Percentiles rank a stretch among this genome's conserved stretches.
Conservation (phyloP, 31 red algal species). For the Odonthalia washingtoniensis region DNA sequence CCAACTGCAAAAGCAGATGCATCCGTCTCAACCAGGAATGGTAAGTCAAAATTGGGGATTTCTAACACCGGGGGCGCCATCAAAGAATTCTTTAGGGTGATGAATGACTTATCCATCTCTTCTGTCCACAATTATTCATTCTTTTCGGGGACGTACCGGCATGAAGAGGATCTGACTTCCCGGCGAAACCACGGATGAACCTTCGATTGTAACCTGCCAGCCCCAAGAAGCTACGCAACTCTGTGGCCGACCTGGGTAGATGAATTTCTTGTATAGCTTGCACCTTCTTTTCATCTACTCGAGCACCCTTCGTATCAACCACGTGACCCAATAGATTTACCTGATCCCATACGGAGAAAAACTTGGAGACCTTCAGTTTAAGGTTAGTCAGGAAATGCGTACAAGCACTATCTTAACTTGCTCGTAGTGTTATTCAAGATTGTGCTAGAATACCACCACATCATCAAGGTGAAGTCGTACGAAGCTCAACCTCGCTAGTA, state of each 20-base stretch:
- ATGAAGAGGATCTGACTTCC: background rate
- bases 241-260: background rate
- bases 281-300: background rate
- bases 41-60: too few species aligned
- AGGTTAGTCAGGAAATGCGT: background rate
- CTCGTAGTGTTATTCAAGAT: background rate
- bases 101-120: background rate
- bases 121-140: background rate
- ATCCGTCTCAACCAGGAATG: too few species aligned
- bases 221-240: slow-evolving; percentile 19
- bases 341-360: background rate
- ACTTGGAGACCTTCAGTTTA: slow-evolving; percentile 28
- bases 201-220: slow-evolving; percentile 22
- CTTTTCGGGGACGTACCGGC: background rate
- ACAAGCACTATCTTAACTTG: background rate
- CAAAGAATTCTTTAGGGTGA: background rate
- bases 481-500: too few species aligned
- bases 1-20: too few species aligned
- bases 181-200: background rate
- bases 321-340: slow-evolving; percentile 26
- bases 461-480: too few species aligned
- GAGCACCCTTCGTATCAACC: background rate
- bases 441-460: slow-evolving; percentile 10
- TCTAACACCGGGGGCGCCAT: background rate
- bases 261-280: background rate